Conservation (phyloP, 768 basidiomycete species). For the Leucocoprinus leucothites region DNA sequence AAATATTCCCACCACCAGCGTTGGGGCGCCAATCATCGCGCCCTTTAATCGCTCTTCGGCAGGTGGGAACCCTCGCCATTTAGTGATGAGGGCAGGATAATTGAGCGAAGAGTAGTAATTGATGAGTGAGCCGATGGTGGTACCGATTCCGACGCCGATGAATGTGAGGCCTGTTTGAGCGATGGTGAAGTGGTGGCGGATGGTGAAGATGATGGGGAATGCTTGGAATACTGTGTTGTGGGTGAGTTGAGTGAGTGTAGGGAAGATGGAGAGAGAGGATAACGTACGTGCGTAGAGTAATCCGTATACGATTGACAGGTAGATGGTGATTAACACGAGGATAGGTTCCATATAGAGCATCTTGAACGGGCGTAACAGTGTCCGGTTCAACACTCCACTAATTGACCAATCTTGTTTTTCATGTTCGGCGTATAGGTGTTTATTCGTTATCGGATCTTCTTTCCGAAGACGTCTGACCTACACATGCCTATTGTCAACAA, state of each 20-base stretch:
- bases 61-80: slow-evolving; percentile 51
- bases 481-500: too few species aligned
- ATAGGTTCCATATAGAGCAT: slow-evolving; percentile 66
- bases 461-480: slow-evolving; percentile 43
- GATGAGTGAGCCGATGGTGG: slow-evolving; percentile 38
- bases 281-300: slow-evolving; percentile 55
- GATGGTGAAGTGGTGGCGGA: slow-evolving; percentile 34
- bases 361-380: slow-evolving; percentile 55
- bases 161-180: slow-evolving; percentile 46
- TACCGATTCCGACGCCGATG: slow-evolving; percentile 54
- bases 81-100: slow-evolving; percentile 41
- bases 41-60: slow-evolving; percentile 58
- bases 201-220: slow-evolving; percentile 46
- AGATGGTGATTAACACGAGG: slow-evolving; percentile 57
- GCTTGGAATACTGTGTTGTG: slow-evolving; percentile 48
- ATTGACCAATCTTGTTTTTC: slow-evolving; percentile 56
- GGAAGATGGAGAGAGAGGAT: background rate
- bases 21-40: slow-evolving; percentile 54
- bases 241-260: background rate
- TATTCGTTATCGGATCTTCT: slow-evolving; percentile 41
- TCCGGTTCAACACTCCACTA: slow-evolving; percentile 48
- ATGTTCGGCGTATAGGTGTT: slow-evolving; percentile 51
- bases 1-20: slow-evolving; percentile 56
- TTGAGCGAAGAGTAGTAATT: slow-evolving; percentile 34
- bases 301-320: slow-evolving; percentile 59